Percentiles rank a stretch among this genome's conserved stretches.
Evolutionary conservation across 768 basidiomycete species (phyloP).

Genomic region (Lentinula sp.): DNA sequence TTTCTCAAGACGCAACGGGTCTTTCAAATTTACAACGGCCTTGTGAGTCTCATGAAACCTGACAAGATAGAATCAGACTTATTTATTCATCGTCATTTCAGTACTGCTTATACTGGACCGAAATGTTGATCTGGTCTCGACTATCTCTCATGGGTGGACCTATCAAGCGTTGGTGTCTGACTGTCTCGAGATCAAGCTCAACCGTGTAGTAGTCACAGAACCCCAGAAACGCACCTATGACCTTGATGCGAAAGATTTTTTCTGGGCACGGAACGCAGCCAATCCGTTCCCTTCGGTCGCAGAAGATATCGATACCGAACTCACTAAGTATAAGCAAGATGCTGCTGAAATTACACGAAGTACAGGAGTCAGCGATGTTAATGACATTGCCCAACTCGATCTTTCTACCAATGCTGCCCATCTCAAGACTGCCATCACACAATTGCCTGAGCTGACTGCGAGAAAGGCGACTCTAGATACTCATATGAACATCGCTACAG

Average conservation of each 20-base stretch:
- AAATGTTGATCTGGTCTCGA: slow-evolving; percentile 90
- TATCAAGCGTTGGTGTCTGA: slow-evolving; percentile 98
- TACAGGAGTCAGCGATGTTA: slow-evolving; percentile 93
- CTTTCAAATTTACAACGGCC: slow-evolving; percentile 85
- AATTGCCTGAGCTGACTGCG: slow-evolving; percentile 92
- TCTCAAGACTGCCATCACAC: slow-evolving; percentile 95
- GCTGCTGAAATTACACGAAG: slow-evolving; percentile 95
- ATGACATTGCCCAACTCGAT: slow-evolving; percentile 95
- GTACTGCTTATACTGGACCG: slow-evolving; percentile 92
- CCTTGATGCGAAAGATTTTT: slow-evolving; percentile 97
- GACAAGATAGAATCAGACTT: neutral
- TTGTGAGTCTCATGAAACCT: slow-evolving; percentile 38
- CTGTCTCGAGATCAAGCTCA: slow-evolving; percentile 94
- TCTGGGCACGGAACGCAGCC: slow-evolving; percentile 95
- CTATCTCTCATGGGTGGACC: slow-evolving; percentile 96
- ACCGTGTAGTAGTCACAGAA: slow-evolving; percentile 80
- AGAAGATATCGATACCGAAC: slow-evolving; percentile 90
- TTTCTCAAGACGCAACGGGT: slow-evolving; percentile 76
- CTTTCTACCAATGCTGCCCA: slow-evolving; percentile 90
- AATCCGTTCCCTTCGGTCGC: slow-evolving; percentile 98
- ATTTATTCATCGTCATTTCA: slow-evolving; percentile 24
- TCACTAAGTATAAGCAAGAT: slow-evolving; percentile 91
- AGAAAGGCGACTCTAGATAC: slow-evolving; percentile 95
- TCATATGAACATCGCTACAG: slow-evolving; percentile 99
- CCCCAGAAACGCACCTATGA: slow-evolving; percentile 80